Conservation (phyloP, 495 filamentous ascomycete genomes). For the Aspergillus carlsbadensis region DNA sequence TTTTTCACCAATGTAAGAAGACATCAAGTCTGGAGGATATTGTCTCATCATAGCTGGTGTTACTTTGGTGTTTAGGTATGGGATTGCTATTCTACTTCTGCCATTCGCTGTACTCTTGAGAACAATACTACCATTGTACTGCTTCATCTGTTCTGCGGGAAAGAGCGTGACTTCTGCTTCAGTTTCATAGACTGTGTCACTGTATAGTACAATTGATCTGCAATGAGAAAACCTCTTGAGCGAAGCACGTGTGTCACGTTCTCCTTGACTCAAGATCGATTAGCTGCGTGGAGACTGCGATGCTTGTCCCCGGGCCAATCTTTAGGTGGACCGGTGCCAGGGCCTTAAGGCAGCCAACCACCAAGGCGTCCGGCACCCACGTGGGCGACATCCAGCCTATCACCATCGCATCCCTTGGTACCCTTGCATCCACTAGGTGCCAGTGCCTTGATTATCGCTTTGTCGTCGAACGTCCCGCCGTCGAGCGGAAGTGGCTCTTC, state of each 20-base stretch:
- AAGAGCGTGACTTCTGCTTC: not conserved
- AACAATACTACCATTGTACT: not conserved
- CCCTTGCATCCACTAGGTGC: slow-evolving; percentile 2
- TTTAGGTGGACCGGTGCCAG: not conserved
- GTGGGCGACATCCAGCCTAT: slow-evolving; percentile 7
- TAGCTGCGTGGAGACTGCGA: not conserved
- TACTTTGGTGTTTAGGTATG: not conserved
- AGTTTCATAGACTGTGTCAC: not conserved
- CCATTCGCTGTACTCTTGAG: not conserved
- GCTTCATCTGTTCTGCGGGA: not conserved
- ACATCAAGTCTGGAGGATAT: not conserved
- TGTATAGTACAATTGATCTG: slow-evolving; percentile 11
- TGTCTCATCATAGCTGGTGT: not conserved
- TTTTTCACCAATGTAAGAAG: no score
- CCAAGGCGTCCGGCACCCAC: slow-evolving; percentile 1
- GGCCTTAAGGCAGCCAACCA: slow-evolving; percentile 14
- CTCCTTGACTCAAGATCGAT: not conserved
- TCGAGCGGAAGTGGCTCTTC: not conserved
- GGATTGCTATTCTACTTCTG: not conserved
- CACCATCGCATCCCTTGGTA: not conserved
- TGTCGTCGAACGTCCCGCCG: not conserved
- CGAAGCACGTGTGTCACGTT: no score
- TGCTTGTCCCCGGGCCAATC: not conserved
- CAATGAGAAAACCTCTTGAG: not conserved
- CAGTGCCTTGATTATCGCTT: not conserved